Percentiles rank a stretch among this genome's conserved stretches.
Evolutionary conservation across 169 alveolate species (phyloP).

Genomic region (Amoebophrya sp.): DNA sequence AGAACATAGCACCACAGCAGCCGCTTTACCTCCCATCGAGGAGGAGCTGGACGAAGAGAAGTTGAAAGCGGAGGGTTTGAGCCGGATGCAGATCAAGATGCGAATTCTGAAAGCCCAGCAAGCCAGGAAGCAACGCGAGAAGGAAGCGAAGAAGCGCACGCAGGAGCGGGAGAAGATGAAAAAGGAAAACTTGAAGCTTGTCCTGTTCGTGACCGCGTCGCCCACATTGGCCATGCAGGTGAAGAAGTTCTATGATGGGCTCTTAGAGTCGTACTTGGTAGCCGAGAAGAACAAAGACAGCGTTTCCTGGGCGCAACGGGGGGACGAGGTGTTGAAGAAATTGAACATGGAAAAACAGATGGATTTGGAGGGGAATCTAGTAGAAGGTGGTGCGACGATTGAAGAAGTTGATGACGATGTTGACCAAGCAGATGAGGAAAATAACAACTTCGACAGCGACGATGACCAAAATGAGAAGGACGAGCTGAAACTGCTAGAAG

Average conservation of each 20-base stretch:
- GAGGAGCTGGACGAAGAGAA: too few species aligned
- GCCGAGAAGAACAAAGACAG: too few species aligned
- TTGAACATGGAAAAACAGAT: neutral
- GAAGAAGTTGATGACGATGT: neutral
- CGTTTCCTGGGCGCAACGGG: too few species aligned
- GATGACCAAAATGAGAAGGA: neutral
- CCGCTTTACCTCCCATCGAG: too few species aligned
- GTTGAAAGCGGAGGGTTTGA: too few species aligned
- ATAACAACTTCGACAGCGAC: neutral
- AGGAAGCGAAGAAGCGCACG: neutral
- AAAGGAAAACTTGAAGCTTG: too few species aligned
- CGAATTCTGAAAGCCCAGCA: neutral
- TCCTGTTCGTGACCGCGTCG: constrained; percentile 1
- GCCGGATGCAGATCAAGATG: neutral
- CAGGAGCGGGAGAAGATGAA: neutral
- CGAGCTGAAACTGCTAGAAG: too few species aligned
- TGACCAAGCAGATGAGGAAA: neutral
- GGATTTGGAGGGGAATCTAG: too few species aligned
- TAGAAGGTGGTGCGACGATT: too few species aligned
- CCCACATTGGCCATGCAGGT: neutral
- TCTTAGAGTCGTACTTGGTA: neutral
- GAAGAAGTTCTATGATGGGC: neutral
- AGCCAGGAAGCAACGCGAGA: neutral
- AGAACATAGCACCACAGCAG: too few species aligned
- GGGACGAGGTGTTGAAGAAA: neutral